A percentile compares a stretch with the other conserved stretches of the same genome.
phyloP scores from a whole-genome alignment of 441 rosid species.

The Raphanus hybrid region DNA sequence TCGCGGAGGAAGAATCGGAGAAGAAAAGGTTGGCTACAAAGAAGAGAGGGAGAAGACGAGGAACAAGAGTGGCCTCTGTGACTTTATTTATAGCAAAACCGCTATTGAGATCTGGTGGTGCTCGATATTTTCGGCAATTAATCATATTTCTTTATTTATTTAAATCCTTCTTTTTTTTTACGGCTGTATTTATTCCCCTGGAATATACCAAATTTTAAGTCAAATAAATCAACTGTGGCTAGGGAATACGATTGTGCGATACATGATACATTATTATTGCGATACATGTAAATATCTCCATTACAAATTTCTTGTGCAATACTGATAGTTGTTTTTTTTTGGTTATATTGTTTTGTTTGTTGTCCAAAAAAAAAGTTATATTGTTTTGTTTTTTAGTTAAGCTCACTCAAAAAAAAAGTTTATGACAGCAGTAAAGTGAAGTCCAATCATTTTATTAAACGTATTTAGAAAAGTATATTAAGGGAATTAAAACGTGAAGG shows the following conservation, averaged over 20 bases:
- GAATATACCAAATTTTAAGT: neutral
- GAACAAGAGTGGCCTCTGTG: conserved; percentile 44
- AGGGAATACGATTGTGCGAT: neutral
- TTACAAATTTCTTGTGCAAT: neutral
- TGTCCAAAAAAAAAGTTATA: neutral
- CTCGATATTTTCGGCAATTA: conserved; percentile 33
- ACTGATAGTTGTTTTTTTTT: neutral
- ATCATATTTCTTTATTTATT: neutral
- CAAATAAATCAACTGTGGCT: neutral
- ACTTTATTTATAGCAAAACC: conserved; percentile 41
- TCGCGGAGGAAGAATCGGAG: conserved; percentile 53
- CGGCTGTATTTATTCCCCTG: neutral
- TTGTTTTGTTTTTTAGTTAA: neutral
- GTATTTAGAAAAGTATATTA: neutral
- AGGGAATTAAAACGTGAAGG: conserved; percentile 38
- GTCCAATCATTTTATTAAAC: conserved; percentile 16
- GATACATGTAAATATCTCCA: neutral
- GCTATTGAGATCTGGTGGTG: conserved; percentile 39
- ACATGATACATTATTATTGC: too few relatives aligned
- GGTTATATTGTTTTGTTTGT: neutral
- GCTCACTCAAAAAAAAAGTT: neutral
- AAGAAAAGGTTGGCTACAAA: conserved; percentile 34
- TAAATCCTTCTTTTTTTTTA: neutral
- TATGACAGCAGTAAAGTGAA: conserved; percentile 6
- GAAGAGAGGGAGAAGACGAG: conserved; percentile 34